Evolutionary conservation across 345 rosid genomes (phyloP).

Genomic region (Ceriops zippeliana): DNA sequence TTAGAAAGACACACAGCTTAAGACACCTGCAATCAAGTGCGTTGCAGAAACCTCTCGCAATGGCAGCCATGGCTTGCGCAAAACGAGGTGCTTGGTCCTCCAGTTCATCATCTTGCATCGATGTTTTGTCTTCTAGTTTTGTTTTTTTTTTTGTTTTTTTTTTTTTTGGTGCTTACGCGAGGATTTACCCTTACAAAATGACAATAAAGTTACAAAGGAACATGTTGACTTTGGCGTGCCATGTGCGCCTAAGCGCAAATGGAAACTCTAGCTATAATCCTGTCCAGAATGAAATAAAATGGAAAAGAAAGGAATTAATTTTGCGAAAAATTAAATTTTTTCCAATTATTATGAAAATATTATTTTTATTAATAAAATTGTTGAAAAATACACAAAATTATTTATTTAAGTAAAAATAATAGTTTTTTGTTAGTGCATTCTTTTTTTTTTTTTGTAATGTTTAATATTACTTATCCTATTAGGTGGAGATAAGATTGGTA

Average conservation of each 20-base stretch:
- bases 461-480: no score
- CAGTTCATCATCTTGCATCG: slow-evolving; percentile 14
- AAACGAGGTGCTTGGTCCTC: slow-evolving; percentile 53
- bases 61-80: slow-evolving; percentile 39
- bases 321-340: no score
- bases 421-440: no score
- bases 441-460: no score
- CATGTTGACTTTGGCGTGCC: slow-evolving; percentile 45
- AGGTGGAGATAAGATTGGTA: no score
- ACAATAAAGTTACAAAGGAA: neutral
- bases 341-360: no score
- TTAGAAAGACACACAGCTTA: no score
- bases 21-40: no score
- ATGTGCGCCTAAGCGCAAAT: neutral
- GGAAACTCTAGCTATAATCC: neutral
- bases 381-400: no score
- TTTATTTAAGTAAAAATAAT: no score
- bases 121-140: slow-evolving; percentile 36
- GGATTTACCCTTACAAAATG: slow-evolving; percentile 9
- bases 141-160: slow-evolving; percentile 21
- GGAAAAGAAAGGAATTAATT: no score
- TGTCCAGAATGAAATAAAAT: neutral
- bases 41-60: neutral
- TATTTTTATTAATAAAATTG: no score
- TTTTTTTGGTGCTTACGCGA: slow-evolving; percentile 37